Conservation (phyloP, 352 stramenopile species). For the Phytophthora pistaciae region DNA sequence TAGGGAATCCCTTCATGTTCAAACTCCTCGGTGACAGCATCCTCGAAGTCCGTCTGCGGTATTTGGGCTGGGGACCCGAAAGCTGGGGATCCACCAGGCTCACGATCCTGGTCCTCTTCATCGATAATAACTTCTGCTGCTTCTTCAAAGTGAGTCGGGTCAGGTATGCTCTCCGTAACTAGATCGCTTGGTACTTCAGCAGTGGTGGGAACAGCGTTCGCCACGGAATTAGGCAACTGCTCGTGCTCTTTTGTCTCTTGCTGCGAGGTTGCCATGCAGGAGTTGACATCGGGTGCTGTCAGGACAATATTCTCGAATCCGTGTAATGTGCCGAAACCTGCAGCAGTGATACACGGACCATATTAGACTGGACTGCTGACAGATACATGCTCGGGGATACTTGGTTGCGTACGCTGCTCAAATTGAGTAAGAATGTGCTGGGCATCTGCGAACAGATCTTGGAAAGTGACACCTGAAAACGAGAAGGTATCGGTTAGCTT, state of each 20-base stretch:
- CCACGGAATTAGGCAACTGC: not conserved
- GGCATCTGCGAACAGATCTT: constrained; percentile 39
- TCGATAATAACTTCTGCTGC: not conserved
- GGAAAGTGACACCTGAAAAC: constrained; percentile 40
- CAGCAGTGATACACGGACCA: constrained; percentile 5
- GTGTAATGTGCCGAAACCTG: constrained; percentile 50
- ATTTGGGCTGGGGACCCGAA: constrained; percentile 5
- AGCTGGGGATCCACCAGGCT: not conserved
- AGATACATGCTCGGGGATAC: not conserved
- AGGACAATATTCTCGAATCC: constrained; percentile 46
- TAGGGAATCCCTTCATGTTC: constrained; percentile 4
- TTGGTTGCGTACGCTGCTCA: constrained; percentile 44
- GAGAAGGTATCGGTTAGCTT: constrained; percentile 10
- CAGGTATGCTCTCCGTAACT: not conserved
- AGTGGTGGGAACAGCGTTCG: not conserved
- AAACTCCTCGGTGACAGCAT: not conserved
- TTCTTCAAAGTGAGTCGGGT: constrained; percentile 1
- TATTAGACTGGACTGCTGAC: constrained; percentile 2
- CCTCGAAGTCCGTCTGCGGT: not conserved
- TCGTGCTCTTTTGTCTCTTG: constrained; percentile 17
- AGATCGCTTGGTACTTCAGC: not conserved
- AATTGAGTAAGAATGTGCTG: constrained; percentile 54
- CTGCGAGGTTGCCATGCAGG: constrained; percentile 1
- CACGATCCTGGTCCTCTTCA: constrained; percentile 9
- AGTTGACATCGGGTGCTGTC: constrained; percentile 12